Conservation (phyloP, 2,329 filamentous ascomycete genomes). For the Beauveria medogensis region DNA sequence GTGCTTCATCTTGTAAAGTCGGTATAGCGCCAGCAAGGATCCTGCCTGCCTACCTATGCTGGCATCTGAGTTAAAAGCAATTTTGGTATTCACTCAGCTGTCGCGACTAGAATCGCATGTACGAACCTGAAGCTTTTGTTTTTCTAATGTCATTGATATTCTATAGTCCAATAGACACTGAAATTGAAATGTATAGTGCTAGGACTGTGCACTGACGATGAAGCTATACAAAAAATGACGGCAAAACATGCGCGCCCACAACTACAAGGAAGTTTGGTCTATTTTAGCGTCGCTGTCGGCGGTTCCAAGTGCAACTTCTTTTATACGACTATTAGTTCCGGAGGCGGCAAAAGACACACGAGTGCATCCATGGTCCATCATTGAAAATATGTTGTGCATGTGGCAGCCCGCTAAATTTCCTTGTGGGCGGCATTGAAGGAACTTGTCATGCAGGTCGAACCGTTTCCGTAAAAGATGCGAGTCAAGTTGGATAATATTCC, state of each 20-base stretch:
- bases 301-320: background rate
- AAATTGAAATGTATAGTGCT: slow-evolving; percentile 5
- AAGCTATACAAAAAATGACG: no score
- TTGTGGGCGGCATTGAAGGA: no score
- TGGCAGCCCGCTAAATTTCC: no score
- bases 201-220: background rate
- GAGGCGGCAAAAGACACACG: background rate
- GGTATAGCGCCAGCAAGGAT: background rate
- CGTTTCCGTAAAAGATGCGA: no score
- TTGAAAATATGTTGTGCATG: no score
- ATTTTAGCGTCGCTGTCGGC: background rate
- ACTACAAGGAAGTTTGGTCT: no score
- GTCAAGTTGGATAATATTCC: no score
- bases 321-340: background rate
- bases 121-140: slow-evolving; percentile 16
- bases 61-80: background rate
- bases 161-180: slow-evolving; percentile 10
- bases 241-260: no score
- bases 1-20: no score
- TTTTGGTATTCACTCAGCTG: background rate
- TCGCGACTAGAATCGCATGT: slow-evolving; percentile 15
- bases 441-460: no score
- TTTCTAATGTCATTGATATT: slow-evolving; percentile 20
- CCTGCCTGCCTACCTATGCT: background rate
- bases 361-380: background rate